Evolutionary conservation across 1,284 basidiomycete species (phyloP).

Genomic region (Leccinum pseudoinsigne): DNA sequence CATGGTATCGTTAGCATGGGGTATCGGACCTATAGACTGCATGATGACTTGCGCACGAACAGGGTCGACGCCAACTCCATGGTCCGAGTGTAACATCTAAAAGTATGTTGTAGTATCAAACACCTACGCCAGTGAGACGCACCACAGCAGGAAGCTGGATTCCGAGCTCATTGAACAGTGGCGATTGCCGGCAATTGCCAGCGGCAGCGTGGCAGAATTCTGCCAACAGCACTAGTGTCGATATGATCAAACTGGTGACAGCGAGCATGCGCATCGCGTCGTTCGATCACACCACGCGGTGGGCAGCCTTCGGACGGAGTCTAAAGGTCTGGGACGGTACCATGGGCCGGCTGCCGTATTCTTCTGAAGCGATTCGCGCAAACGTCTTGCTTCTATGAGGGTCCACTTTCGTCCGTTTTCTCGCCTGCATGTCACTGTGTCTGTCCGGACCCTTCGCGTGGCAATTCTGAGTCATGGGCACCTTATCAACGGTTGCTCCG

Average conservation of each 20-base stretch:
- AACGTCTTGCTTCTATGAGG: constrained; percentile 5
- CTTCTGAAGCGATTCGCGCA: constrained; percentile 10
- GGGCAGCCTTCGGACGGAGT: too few relatives aligned
- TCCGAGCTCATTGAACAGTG: too few relatives aligned
- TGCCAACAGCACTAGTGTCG: too few relatives aligned
- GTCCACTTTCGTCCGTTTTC: not conserved
- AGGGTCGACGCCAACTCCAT: not conserved
- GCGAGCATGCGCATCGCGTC: too few relatives aligned
- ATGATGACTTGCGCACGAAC: not conserved
- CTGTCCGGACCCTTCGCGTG: not conserved
- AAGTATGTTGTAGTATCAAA: not conserved
- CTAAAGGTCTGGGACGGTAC: too few relatives aligned
- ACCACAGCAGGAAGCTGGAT: not conserved
- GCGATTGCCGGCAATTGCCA: too few relatives aligned
- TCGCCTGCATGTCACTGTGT: not conserved
- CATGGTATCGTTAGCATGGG: not conserved
- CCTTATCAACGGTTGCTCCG: too few relatives aligned
- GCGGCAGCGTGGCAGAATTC: too few relatives aligned
- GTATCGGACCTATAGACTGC: not conserved
- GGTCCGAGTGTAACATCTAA: not conserved
- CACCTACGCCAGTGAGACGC: not conserved
- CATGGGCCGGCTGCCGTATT: not conserved
- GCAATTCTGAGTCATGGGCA: not conserved
- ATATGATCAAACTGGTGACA: too few relatives aligned
- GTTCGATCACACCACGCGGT: too few relatives aligned